Conservation (phyloP, 2,329 filamentous ascomycete species). For the Alternaria sp. region DNA sequence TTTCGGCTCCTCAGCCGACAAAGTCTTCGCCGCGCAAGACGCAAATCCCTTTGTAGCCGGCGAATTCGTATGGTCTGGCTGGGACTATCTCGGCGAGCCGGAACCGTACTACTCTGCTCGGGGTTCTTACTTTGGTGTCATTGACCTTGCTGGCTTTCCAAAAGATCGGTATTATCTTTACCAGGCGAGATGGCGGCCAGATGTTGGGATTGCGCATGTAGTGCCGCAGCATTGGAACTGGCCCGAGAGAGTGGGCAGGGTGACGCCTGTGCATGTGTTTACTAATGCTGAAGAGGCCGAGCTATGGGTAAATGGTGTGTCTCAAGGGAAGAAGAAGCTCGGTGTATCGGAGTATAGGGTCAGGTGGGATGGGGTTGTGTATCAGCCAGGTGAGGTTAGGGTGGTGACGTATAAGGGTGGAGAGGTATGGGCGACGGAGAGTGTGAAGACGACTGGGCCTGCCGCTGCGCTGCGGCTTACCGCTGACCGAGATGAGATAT, state of each 20-base stretch:
- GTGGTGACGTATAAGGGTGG: slow-evolving; percentile 47
- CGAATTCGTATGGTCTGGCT: slow-evolving; percentile 63
- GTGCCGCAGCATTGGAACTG: slow-evolving; percentile 64
- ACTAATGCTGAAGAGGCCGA: slow-evolving; percentile 63
- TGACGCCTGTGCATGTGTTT: slow-evolving; percentile 65
- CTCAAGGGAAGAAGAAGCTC: slow-evolving; percentile 54
- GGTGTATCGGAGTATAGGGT: slow-evolving; percentile 58
- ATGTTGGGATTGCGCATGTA: slow-evolving; percentile 60
- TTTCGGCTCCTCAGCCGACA: slow-evolving; percentile 61
- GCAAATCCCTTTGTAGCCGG: slow-evolving; percentile 59
- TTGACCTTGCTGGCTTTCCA: slow-evolving; percentile 65
- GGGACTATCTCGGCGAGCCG: slow-evolving; percentile 62
- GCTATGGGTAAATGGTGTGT: slow-evolving; percentile 62
- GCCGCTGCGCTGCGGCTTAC: slow-evolving; percentile 52
- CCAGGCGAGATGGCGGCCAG: slow-evolving; percentile 62
- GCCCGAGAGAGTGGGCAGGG: slow-evolving; percentile 57
- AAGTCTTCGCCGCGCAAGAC: slow-evolving; percentile 56
- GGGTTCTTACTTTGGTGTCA: slow-evolving; percentile 65
- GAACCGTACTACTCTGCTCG: slow-evolving; percentile 59
- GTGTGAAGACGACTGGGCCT: slow-evolving; percentile 54
- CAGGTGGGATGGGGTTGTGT: slow-evolving; percentile 62
- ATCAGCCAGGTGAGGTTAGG: slow-evolving; percentile 58
- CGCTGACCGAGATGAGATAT: slow-evolving; percentile 54
- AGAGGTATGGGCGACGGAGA: slow-evolving; percentile 57
- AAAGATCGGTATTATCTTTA: slow-evolving; percentile 66